These are phyloP conservation scores for Trebouxia gelatinosa DNA, from an alignment of 163 green algal genomes.

Conservation along the genomic window DNA sequence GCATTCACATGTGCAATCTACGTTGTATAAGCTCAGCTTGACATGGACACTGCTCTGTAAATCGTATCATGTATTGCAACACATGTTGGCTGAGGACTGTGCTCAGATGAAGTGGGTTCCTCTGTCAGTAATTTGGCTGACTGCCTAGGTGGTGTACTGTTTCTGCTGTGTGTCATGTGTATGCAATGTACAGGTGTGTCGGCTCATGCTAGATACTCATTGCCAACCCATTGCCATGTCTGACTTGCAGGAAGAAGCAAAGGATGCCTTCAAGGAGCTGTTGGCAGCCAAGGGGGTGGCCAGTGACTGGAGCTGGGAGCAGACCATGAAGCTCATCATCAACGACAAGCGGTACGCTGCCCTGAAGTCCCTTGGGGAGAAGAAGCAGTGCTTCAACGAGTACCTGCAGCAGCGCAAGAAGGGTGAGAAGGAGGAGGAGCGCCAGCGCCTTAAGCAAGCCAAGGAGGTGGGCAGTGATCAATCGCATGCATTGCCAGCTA, in stretches of 20 bases:
- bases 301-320: slow-evolving; percentile 73
- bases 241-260: slow-evolving; percentile 66
- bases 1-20: no score
- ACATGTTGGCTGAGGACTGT: no score
- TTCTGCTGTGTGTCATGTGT: no score
- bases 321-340: slow-evolving; percentile 66
- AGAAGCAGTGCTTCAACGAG: slow-evolving; percentile 86
- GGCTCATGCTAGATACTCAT: background rate
- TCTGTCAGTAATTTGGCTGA: background rate
- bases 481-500: no score
- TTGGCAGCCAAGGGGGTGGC: slow-evolving; percentile 53
- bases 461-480: background rate
- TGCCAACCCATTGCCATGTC: no score
- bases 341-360: slow-evolving; percentile 72
- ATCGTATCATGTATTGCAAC: no score
- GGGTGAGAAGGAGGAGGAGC: slow-evolving; percentile 61
- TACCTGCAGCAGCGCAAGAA: slow-evolving; percentile 69
- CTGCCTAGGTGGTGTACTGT: no score
- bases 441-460: slow-evolving; percentile 39
- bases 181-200: background rate
- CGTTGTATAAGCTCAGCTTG: no score
- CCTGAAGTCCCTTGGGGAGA: slow-evolving; percentile 78
- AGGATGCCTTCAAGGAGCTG: slow-evolving; percentile 84
- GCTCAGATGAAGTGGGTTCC: background rate
- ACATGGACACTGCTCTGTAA: no score